Evolutionary conservation across 108 stramenopile species (phyloP).

Genomic region (Cyclotella cryptica): DNA sequence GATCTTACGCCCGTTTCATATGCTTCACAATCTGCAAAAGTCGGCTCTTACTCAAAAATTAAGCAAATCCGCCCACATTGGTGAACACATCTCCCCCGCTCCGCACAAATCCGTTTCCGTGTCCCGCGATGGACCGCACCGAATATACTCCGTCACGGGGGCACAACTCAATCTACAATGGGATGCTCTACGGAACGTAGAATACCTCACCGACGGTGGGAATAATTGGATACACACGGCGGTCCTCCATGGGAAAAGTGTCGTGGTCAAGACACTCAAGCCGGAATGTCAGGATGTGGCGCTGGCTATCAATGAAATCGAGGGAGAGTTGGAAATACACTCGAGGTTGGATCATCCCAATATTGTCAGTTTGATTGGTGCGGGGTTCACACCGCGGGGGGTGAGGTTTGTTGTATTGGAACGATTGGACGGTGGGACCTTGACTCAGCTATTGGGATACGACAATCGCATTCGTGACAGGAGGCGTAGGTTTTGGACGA

Average conservation of each 20-base stretch:
- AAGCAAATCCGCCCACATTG: slow-evolving; percentile 35
- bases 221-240: slow-evolving; percentile 94
- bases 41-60: slow-evolving; percentile 18
- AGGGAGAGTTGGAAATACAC: slow-evolving; percentile 84
- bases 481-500: slow-evolving; percentile 88
- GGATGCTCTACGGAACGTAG: slow-evolving; percentile 82
- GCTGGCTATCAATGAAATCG: slow-evolving; percentile 91
- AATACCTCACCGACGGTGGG: slow-evolving; percentile 92
- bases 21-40: too few relatives aligned
- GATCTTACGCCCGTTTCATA: too few relatives aligned
- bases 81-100: neutral
- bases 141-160: slow-evolving; percentile 73
- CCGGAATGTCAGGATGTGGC: slow-evolving; percentile 92
- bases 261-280: slow-evolving; percentile 90
- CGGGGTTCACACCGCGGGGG: slow-evolving; percentile 81
- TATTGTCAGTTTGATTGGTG: slow-evolving; percentile 82
- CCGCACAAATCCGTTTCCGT: slow-evolving; percentile 13
- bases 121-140: slow-evolving; percentile 48
- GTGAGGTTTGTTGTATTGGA: slow-evolving; percentile 90
- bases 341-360: slow-evolving; percentile 79
- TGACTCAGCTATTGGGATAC: slow-evolving; percentile 90
- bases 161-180: slow-evolving; percentile 84
- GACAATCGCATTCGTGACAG: slow-evolving; percentile 92
- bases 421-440: slow-evolving; percentile 90
- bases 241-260: slow-evolving; percentile 74